These are phyloP conservation scores for Teunomyces pallodes DNA, from an alignment of 805 yeast species.

Conservation along the genomic window DNA sequence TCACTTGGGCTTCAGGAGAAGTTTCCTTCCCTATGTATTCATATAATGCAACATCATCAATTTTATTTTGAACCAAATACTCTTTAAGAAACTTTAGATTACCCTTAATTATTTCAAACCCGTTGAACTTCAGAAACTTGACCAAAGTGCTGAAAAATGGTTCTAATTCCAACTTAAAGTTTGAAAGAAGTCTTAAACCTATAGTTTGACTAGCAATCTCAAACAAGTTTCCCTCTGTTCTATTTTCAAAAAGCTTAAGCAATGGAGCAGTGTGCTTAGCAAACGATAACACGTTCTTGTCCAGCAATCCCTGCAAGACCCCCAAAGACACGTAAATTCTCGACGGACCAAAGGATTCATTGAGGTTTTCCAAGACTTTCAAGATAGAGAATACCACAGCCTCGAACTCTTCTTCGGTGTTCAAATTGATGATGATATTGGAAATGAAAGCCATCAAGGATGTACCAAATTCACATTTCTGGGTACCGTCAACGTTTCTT, in stretches of 20 bases:
- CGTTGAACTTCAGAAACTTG: slow-evolving; percentile 41
- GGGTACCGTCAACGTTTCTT: slow-evolving; percentile 24
- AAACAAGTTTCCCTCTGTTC: slow-evolving; percentile 52
- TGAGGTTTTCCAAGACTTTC: slow-evolving; percentile 44
- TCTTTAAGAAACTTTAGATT: slow-evolving; percentile 13
- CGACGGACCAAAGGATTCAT: slow-evolving; percentile 65
- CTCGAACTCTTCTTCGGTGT: slow-evolving; percentile 19
- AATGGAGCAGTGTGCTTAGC: slow-evolving; percentile 25
- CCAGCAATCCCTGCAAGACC: slow-evolving; percentile 49
- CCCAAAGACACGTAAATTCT: slow-evolving; percentile 62
- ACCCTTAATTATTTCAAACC: slow-evolving; percentile 19
- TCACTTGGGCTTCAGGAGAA: slow-evolving; percentile 3
- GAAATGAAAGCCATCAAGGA: slow-evolving; percentile 46
- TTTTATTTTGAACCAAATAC: slow-evolving; percentile 9
- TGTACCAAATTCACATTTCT: slow-evolving; percentile 58
- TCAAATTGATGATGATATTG: slow-evolving; percentile 29
- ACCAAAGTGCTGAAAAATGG: slow-evolving; percentile 26
- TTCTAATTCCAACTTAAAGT: slow-evolving; percentile 35
- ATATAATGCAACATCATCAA: not conserved
- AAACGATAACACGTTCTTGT: slow-evolving; percentile 21
- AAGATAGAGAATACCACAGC: slow-evolving; percentile 32
- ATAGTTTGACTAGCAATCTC: slow-evolving; percentile 51
- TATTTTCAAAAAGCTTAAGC: slow-evolving; percentile 29
- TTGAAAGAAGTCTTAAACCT: slow-evolving; percentile 44
- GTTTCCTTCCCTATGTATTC: not conserved